Base-by-base conservation (phyloP, 2,329 filamentous ascomycete species). In the Endoconidiophora polonica region DNA sequence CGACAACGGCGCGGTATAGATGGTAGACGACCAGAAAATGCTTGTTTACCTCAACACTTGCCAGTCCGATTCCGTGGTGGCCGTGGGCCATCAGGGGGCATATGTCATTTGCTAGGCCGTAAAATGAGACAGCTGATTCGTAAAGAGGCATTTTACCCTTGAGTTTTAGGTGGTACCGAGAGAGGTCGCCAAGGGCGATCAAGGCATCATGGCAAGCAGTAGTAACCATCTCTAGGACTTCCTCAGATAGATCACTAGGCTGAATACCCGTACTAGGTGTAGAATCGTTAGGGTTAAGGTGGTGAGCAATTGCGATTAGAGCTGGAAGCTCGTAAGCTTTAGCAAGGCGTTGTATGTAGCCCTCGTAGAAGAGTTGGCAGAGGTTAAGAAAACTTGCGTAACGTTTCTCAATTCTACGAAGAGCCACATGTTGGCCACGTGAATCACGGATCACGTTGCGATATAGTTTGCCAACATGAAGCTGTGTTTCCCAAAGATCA, bases 51-150 rank as follows among this genome's bases (percentile, higher is more conserved):
- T 83, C 80, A 44, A 86, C 74, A 53, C 83, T 81, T 53, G 96
- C 81, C 36, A 96, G 84, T 36, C 85, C 88, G 62, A 91, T 78
- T 63, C 96, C 91, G 59, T 98, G 90, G 59, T 93, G 83, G 14
- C 86, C 83, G 55, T 80, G 77, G 26, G 90, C 90, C 43, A 83
- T 86, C 16, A 77, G 70, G 2, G 90, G 86, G 57, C 83, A 75
- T 48, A 96, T 73, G 47, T 83, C 77, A 55, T 80, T 77, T 20
- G 91, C 91, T 53, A 96, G 70, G 50, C 76, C 71, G 63, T 98
- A 96, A 64, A 90, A 94, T 9, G 82, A 80, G 59, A 88, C 72
- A 12, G 90, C 86, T 12, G 77, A 77, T 23, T 83, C 83, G 70
- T 85, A 93, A 58, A 83, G 83, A 48, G 79, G 79, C 55, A 78